These are phyloP conservation scores for Achaetomiella virescens DNA, from an alignment of 495 filamentous ascomycete genomes.

Conservation along the genomic window DNA sequence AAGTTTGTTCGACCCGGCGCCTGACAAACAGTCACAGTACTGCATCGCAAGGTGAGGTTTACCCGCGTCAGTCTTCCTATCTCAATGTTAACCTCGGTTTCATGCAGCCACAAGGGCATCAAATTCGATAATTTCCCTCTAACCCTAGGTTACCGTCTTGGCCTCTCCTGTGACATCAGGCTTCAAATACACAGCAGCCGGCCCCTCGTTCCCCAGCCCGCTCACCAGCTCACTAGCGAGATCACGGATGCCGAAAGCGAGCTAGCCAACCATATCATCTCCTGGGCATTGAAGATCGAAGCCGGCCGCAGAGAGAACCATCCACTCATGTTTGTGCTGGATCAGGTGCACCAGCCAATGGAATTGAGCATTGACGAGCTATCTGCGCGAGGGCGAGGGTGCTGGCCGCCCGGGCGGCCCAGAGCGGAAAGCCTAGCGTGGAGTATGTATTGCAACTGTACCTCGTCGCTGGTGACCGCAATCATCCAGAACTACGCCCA, in stretches of 20 bases:
- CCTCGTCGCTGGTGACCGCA: not conserved
- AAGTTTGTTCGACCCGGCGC: slow-evolving; percentile 4
- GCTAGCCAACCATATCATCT: not conserved
- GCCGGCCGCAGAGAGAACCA: not conserved
- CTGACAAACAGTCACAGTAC: not conserved
- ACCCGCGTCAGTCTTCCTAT: not conserved
- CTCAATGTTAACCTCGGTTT: not conserved
- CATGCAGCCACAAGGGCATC: not conserved
- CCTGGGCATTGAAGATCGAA: not conserved
- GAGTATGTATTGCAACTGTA: not conserved
- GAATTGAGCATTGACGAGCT: not conserved
- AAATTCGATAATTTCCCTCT: not conserved
- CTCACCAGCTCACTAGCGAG: not conserved
- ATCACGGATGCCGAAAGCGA: not conserved
- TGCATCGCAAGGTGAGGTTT: slow-evolving; percentile 4
- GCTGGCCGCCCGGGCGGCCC: not conserved
- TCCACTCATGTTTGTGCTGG: slow-evolving; percentile 3
- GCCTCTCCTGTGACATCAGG: slow-evolving; percentile 3
- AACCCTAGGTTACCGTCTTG: not conserved
- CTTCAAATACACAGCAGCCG: not conserved
- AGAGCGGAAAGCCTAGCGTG: not conserved
- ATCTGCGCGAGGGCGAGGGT: not conserved
- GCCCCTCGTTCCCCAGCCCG: not conserved
- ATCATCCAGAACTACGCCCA: too few species aligned
- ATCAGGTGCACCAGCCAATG: not conserved